Evolutionary conservation across 2,329 filamentous ascomycete genomes (phyloP).

Genomic region (Colletotrichum nymphaeae): DNA sequence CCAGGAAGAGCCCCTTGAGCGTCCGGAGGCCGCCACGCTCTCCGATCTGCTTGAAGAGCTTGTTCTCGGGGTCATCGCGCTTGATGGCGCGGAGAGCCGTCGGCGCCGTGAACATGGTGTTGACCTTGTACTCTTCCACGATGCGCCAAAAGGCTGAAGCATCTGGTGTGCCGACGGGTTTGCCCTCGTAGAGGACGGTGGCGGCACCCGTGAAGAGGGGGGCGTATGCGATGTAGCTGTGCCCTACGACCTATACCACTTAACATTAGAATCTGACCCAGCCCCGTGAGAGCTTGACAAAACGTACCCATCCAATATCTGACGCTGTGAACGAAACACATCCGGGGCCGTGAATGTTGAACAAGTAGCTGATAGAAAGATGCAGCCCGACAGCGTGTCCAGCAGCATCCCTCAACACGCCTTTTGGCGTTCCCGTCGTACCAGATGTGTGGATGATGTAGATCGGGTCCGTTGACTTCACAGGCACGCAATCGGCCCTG

Average conservation of each 20-base stretch:
- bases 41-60: slow-evolving; percentile 72
- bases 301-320: slow-evolving; percentile 85
- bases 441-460: slow-evolving; percentile 93
- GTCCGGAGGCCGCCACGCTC: slow-evolving; percentile 76
- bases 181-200: slow-evolving; percentile 93
- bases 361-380: slow-evolving; percentile 84
- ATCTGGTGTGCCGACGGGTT: slow-evolving; percentile 89
- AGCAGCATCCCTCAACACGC: slow-evolving; percentile 83
- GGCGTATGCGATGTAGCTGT: slow-evolving; percentile 86
- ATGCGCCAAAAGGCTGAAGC: slow-evolving; percentile 91
- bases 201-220: slow-evolving; percentile 87
- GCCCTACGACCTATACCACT: slow-evolving; percentile 64
- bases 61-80: slow-evolving; percentile 83
- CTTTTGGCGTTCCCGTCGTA: slow-evolving; percentile 86
- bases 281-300: no score
- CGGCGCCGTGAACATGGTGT: slow-evolving; percentile 86
- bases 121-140: slow-evolving; percentile 86
- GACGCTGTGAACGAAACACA: slow-evolving; percentile 81
- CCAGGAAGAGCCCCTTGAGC: slow-evolving; percentile 82
- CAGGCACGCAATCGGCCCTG: slow-evolving; percentile 79
- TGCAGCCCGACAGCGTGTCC: slow-evolving; percentile 89
- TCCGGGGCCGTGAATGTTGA: slow-evolving; percentile 83
- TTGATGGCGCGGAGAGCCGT: slow-evolving; percentile 89
- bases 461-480: slow-evolving; percentile 81
- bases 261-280: not conserved